A percentile compares a stretch with the other conserved stretches of the same genome.
Conservation (phyloP, 192 early-diverging fungal species). For the Coemansia pectinata region DNA sequence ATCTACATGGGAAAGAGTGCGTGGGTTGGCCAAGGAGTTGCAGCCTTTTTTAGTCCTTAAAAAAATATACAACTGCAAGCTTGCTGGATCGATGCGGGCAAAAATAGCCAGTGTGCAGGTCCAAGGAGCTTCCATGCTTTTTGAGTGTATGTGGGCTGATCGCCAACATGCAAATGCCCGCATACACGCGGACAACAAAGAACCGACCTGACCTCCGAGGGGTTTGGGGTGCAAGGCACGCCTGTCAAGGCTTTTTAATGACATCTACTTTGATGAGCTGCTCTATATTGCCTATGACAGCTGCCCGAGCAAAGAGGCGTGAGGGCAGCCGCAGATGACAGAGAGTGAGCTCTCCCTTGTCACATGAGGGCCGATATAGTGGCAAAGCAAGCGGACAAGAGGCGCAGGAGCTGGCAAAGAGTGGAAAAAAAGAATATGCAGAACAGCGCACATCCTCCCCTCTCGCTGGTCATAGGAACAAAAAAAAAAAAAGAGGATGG, state of each 20-base stretch:
- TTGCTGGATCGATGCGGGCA: neutral
- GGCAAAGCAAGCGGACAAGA: neutral
- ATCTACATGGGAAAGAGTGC: neutral
- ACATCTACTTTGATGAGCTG: neutral
- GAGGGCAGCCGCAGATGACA: neutral
- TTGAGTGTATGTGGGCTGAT: neutral
- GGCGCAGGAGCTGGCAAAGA: constrained; percentile 1
- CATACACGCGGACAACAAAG: neutral
- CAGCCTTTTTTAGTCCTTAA: constrained; percentile 2
- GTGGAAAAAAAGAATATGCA: constrained; percentile 1
- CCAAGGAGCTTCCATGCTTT: neutral
- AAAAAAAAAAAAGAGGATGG: neutral
- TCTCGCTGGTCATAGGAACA: constrained; percentile 8
- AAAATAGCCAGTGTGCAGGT: neutral
- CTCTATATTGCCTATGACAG: neutral
- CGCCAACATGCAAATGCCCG: constrained; percentile 7
- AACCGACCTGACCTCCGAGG: neutral
- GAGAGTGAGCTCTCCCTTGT: constrained; percentile 1
- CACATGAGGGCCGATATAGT: constrained; percentile 2
- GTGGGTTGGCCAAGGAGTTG: neutral
- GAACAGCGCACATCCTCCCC: neutral
- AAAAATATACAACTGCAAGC: neutral
- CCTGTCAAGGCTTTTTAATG: neutral
- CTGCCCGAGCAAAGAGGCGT: neutral
- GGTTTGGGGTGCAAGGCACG: neutral